phyloP scores from a whole-genome alignment of 2,329 filamentous ascomycete genomes.

The Colletotrichum musicola region DNA sequence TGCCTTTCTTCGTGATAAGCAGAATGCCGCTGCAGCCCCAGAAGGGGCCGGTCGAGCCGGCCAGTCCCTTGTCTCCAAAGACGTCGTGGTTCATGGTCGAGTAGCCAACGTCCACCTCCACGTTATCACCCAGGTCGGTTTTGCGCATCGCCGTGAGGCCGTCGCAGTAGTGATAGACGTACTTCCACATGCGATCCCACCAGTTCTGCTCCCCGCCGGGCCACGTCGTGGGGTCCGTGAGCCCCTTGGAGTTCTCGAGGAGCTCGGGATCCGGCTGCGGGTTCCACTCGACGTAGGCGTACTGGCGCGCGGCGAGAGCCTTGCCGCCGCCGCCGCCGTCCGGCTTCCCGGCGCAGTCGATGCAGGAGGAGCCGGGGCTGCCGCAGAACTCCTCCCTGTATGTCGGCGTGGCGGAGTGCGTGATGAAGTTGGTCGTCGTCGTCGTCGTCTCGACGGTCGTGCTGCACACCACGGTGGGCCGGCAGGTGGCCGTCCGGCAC shows the following conservation, averaged over 20 bases:
- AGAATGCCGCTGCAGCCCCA: slow-evolving; percentile 35
- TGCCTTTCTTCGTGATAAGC: slow-evolving; percentile 22
- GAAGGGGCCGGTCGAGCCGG: slow-evolving; percentile 26
- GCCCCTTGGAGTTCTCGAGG: neutral
- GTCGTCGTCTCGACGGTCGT: neutral
- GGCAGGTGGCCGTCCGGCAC: neutral
- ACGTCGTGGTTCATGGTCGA: neutral
- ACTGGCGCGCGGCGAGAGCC: neutral
- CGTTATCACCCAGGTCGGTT: no score
- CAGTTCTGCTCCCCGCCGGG: neutral
- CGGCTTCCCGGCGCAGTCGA: neutral
- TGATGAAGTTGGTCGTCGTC: neutral
- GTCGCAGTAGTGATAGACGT: neutral
- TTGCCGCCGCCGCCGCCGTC: neutral
- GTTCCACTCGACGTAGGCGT: neutral
- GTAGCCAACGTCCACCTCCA: neutral
- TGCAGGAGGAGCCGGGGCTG: neutral
- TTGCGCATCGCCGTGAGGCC: neutral
- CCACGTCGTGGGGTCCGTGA: neutral
- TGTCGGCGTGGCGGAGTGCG: neutral
- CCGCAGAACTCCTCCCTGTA: neutral
- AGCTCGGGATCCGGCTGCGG: neutral
- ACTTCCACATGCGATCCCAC: neutral
- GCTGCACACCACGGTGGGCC: neutral
- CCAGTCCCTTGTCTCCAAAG: neutral